Conservation (phyloP, 179 eudicot species). For the Gypsophila paniculata region DNA sequence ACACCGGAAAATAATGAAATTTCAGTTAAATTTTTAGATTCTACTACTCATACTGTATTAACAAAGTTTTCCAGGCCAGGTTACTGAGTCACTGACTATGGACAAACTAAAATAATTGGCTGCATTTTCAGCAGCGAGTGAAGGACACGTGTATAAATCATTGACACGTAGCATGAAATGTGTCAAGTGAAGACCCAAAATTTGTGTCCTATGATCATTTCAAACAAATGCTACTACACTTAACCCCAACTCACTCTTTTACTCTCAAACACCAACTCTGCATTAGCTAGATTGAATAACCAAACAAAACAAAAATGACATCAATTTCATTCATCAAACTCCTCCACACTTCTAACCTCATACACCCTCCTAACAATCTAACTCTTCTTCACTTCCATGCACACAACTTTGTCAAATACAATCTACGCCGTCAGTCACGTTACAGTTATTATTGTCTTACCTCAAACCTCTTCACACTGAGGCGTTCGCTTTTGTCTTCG, state of each 20-base stretch:
- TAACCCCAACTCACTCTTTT: not conserved
- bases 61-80: too few relatives aligned
- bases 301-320: slow-evolving; percentile 2
- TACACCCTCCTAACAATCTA: too few relatives aligned
- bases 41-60: too few relatives aligned
- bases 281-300: too few relatives aligned
- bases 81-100: too few relatives aligned
- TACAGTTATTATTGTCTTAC: not conserved
- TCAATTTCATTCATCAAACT: slow-evolving; percentile 11
- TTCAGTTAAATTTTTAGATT: too few relatives aligned
- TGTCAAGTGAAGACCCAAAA: not conserved
- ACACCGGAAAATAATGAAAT: too few relatives aligned
- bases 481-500: not conserved
- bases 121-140: too few relatives aligned
- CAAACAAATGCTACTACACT: not conserved
- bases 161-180: not conserved
- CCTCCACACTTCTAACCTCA: slow-evolving; percentile 12
- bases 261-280: not conserved
- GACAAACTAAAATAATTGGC: too few relatives aligned
- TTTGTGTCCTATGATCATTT: not conserved
- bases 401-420: too few relatives aligned
- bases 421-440: too few relatives aligned
- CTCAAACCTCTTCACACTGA: not conserved
- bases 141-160: not conserved
- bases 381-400: too few relatives aligned